Evolutionary conservation across 2,329 filamentous ascomycete species (phyloP).

Genomic region (Sporothrix schenckii): DNA sequence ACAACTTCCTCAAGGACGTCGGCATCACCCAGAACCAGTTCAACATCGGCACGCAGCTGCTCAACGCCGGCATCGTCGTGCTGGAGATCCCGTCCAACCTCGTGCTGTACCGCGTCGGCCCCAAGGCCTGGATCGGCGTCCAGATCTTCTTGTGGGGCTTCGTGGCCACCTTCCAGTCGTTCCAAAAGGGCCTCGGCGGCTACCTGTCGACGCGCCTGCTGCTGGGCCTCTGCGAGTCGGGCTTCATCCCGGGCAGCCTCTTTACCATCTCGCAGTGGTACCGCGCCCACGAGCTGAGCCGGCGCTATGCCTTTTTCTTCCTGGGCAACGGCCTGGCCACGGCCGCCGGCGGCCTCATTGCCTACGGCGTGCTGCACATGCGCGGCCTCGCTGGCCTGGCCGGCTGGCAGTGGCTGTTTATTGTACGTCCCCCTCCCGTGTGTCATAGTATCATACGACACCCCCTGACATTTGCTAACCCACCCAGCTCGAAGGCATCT

Average conservation of each 20-base stretch:
- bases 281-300: constrained; percentile 54
- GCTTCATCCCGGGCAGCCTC: constrained; percentile 57
- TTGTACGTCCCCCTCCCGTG: constrained; percentile 11
- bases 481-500: constrained; percentile 52
- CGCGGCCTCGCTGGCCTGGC: constrained; percentile 50
- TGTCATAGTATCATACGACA: background rate
- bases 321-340: constrained; percentile 58
- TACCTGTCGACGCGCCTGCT: constrained; percentile 56
- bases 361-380: constrained; percentile 55
- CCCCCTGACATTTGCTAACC: background rate
- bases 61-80: constrained; percentile 37
- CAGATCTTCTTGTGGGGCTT: constrained; percentile 58
- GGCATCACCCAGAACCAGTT: constrained; percentile 50
- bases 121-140: constrained; percentile 57
- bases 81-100: constrained; percentile 49
- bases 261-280: constrained; percentile 61
- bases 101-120: constrained; percentile 52
- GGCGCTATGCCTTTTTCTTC: constrained; percentile 58
- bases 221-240: constrained; percentile 56
- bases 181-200: constrained; percentile 51
- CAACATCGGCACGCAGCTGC: constrained; percentile 51
- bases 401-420: constrained; percentile 63
- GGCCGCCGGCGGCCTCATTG: constrained; percentile 48
- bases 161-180: constrained; percentile 59
- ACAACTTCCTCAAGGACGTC: constrained; percentile 38